Conservation (phyloP, 73 alveolate species). For the Tetrahymena elliotti region DNA sequence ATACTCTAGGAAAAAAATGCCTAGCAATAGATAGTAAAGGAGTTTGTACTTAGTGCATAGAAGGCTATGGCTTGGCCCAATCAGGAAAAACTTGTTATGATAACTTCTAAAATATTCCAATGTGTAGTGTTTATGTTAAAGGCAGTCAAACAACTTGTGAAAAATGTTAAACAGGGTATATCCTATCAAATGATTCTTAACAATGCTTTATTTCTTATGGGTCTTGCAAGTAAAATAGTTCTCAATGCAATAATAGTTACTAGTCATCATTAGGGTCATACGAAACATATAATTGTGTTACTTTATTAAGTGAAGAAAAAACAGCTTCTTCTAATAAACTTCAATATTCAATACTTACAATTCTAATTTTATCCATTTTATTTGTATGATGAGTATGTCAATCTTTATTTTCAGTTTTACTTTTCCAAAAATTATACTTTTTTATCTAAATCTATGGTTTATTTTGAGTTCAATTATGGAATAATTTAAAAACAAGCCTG, state of each 20-base stretch:
- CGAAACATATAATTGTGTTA: not conserved
- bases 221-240: not conserved
- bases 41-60: not conserved
- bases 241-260: not conserved
- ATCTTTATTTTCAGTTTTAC: too few species aligned
- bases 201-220: not conserved
- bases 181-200: not conserved
- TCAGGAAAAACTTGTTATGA: not conserved
- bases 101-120: not conserved
- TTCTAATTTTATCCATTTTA: not conserved
- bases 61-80: not conserved
- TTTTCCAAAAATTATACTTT: too few species aligned
- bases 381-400: not conserved
- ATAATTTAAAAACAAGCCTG: too few species aligned
- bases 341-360: not conserved
- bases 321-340: not conserved
- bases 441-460: too few species aligned
- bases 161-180: not conserved
- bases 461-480: too few species aligned
- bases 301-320: not conserved
- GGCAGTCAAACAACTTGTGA: not conserved
- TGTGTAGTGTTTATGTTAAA: not conserved
- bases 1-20: not conserved
- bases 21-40: not conserved
- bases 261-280: not conserved